Evolutionary conservation across 176 grass and related monocot genomes (phyloP).

Genomic region (Echinochloa phyllopogon): DNA sequence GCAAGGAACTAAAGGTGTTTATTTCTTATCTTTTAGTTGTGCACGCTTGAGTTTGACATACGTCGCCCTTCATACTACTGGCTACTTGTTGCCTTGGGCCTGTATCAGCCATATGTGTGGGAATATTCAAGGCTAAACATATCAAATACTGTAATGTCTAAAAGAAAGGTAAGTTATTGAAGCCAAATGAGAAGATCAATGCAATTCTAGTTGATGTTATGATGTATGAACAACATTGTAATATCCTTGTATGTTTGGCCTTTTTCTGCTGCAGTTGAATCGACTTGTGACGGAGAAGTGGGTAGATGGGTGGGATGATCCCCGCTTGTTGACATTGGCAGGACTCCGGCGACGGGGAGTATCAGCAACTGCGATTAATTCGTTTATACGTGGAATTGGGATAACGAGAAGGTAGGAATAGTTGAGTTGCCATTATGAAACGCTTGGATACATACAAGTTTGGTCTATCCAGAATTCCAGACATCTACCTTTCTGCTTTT

Average conservation of each 20-base stretch:
- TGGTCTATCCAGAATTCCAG: neutral
- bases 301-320: slow-evolving; percentile 99
- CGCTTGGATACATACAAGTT: slow-evolving; percentile 12
- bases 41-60: slow-evolving; percentile 95
- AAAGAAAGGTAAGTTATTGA: slow-evolving; percentile 75
- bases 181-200: slow-evolving; percentile 1
- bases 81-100: slow-evolving; percentile 79
- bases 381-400: slow-evolving; percentile 95
- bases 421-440: neutral
- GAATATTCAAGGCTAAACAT: slow-evolving; percentile 97
- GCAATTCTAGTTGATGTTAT: neutral
- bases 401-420: slow-evolving; percentile 92
- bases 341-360: slow-evolving; percentile 87
- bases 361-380: slow-evolving; percentile 86
- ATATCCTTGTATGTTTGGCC: neutral
- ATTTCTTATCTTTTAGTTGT: slow-evolving; percentile 48
- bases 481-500: slow-evolving; percentile 18
- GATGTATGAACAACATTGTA: slow-evolving; percentile 14
- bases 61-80: slow-evolving; percentile 97
- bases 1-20: slow-evolving; percentile 22
- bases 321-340: slow-evolving; percentile 88
- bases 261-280: slow-evolving; percentile 66
- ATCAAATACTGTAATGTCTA: slow-evolving; percentile 97
- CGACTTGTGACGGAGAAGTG: slow-evolving; percentile 93
- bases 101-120: slow-evolving; percentile 97